These are phyloP conservation scores for Pythium scleroteichum DNA, from an alignment of 352 stramenopile genomes.

Conservation along the genomic window DNA sequence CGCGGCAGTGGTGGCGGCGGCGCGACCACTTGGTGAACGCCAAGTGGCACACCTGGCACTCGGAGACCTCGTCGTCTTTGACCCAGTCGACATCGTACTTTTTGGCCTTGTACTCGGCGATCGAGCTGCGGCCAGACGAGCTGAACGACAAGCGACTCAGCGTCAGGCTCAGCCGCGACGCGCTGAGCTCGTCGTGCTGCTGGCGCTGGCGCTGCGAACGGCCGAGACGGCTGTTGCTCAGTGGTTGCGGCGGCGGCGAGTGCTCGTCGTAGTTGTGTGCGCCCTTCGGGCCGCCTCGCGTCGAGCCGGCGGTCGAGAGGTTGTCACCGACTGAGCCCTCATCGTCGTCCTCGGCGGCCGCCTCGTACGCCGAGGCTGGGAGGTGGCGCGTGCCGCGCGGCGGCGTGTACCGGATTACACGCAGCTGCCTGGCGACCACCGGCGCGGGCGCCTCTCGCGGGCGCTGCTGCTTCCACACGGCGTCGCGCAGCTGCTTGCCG, in stretches of 20 bases:
- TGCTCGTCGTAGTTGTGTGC: constrained; percentile 17
- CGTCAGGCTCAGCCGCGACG: constrained; percentile 24
- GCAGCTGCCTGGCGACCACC: constrained; percentile 7
- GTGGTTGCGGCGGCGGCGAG: constrained; percentile 2
- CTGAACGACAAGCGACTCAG: constrained; percentile 27
- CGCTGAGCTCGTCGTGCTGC: neutral
- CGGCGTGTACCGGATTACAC: constrained; percentile 29
- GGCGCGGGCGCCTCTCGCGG: constrained; percentile 10
- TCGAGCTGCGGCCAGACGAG: constrained; percentile 17
- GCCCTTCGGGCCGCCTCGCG: constrained; percentile 9
- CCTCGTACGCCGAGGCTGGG: neutral
- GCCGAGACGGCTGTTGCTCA: constrained; percentile 8
- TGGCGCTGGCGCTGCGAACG: constrained; percentile 2
- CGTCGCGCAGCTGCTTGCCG: constrained; percentile 27
- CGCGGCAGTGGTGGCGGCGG: constrained; percentile 76
- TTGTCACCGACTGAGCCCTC: constrained; percentile 6
- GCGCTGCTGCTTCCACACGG: constrained; percentile 29
- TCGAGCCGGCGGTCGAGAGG: constrained; percentile 16
- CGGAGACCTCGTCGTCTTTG: constrained; percentile 51
- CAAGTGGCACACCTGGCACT: constrained; percentile 69
- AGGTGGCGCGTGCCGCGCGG: neutral
- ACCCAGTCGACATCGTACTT: constrained; percentile 81
- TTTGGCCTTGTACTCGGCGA: constrained; percentile 31
- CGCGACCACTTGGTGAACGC: constrained; percentile 75
- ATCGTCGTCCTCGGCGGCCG: constrained; percentile 12